Conservation (phyloP, 2,329 filamentous ascomycete species). For the Neonectria faginata region DNA sequence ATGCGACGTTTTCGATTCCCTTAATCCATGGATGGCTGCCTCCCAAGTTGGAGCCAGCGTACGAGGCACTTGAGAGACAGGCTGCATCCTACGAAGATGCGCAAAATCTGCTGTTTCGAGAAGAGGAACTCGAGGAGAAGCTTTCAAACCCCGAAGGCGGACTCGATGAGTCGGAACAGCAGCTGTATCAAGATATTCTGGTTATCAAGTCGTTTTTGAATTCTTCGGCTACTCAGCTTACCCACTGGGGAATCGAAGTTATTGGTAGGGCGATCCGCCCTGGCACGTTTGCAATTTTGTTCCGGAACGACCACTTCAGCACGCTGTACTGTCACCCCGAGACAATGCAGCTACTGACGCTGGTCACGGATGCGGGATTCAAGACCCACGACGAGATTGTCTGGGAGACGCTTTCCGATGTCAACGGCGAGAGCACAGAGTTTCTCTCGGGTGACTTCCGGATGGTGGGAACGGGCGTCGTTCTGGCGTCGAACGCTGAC, state of each 20-base stretch:
- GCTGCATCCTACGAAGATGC: constrained; percentile 92
- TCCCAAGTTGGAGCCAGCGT: constrained; percentile 71
- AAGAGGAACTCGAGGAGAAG: constrained; percentile 89
- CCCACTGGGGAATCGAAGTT: constrained; percentile 80
- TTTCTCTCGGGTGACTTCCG: constrained; percentile 93
- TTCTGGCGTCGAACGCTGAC: constrained; percentile 37
- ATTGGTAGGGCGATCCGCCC: constrained; percentile 77
- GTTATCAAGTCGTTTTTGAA: constrained; percentile 86
- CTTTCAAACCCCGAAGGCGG: constrained; percentile 61
- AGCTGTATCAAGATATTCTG: constrained; percentile 83
- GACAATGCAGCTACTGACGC: constrained; percentile 78
- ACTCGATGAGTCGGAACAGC: constrained; percentile 79
- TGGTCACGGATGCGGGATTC: constrained; percentile 95
- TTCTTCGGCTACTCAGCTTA: constrained; percentile 87
- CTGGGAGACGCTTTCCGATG: constrained; percentile 93
- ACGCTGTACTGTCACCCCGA: constrained; percentile 91
- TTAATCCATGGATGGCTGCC: constrained; percentile 95
- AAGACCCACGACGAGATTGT: constrained; percentile 89
- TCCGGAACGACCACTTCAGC: constrained; percentile 97
- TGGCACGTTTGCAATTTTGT: constrained; percentile 88
- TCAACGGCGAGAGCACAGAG: constrained; percentile 84
- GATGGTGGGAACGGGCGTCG: constrained; percentile 71
- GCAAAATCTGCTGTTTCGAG: constrained; percentile 87
- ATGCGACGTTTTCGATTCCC: constrained; percentile 88
- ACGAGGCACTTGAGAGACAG: constrained; percentile 76